These are phyloP conservation scores for Leccinum solheimii DNA, from an alignment of 1,284 basidiomycete genomes.

Conservation along the genomic window DNA sequence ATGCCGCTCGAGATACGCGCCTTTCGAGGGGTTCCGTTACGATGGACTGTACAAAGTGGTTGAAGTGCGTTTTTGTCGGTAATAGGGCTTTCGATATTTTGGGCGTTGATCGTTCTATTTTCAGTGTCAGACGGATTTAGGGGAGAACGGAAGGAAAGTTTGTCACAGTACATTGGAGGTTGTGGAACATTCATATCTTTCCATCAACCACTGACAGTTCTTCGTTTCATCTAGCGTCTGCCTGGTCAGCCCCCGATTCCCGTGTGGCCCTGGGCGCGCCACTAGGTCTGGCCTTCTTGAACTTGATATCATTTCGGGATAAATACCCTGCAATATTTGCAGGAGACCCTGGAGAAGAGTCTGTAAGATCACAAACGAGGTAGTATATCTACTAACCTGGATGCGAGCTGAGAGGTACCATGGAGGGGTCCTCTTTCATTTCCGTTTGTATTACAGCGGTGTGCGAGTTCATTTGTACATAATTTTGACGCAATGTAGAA, in stretches of 20 bases:
- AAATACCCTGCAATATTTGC: neutral
- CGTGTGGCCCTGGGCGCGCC: neutral
- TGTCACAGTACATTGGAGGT: neutral
- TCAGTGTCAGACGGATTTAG: neutral
- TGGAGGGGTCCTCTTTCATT: neutral
- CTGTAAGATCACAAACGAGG: neutral
- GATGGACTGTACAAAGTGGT: constrained; percentile 1
- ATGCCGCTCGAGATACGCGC: neutral
- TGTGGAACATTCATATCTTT: neutral
- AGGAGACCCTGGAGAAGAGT: neutral
- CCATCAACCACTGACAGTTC: neutral
- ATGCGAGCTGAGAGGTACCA: neutral
- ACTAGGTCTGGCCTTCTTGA: neutral
- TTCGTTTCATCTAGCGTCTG: neutral
- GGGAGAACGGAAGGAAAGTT: neutral
- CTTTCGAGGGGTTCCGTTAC: neutral
- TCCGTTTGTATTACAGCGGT: neutral
- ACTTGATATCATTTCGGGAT: neutral
- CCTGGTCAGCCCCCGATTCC: neutral
- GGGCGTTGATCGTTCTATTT: neutral
- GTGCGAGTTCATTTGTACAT: neutral
- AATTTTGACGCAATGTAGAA: neutral
- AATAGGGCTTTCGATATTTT: neutral
- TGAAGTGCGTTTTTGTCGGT: neutral
- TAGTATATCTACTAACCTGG: neutral